Percentiles rank a stretch among this genome's conserved stretches.
These are phyloP conservation scores for Penicillium olsonii DNA, from an alignment of 2,329 filamentous ascomycete species.

Conservation along the genomic window DNA sequence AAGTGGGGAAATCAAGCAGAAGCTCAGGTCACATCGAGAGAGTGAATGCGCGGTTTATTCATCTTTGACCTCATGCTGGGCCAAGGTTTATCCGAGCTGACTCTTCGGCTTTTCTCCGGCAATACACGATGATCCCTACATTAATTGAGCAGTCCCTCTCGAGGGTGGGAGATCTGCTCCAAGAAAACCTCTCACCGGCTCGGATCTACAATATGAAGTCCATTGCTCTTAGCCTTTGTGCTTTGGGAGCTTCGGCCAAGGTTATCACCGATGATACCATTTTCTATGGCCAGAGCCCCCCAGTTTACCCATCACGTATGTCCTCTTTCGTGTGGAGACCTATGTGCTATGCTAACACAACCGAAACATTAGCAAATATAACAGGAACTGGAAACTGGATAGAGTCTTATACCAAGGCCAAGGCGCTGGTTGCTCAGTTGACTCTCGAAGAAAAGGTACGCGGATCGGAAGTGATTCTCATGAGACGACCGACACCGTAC, in stretches of 20 bases:
- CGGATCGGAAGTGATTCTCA: not conserved
- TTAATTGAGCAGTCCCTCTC: not conserved
- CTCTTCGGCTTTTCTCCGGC: not conserved
- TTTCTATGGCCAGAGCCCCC: conserved; percentile 23
- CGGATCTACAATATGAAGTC: not conserved
- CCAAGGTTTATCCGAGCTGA: not conserved
- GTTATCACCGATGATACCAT: conserved; percentile 34
- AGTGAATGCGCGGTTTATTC: not conserved
- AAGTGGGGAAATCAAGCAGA: not conserved
- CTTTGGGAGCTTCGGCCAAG: not conserved
- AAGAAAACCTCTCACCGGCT: no score
- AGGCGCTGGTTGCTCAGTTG: conserved; percentile 17
- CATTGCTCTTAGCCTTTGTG: not conserved
- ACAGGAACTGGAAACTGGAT: conserved; percentile 20
- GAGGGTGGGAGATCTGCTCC: not conserved
- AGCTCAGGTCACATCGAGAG: not conserved
- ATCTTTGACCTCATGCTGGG: not conserved
- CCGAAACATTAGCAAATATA: conserved; percentile 6
- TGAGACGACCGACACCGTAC: not conserved
- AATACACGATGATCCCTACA: not conserved
- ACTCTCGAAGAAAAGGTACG: conserved; percentile 23
- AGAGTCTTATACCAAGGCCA: conserved; percentile 18
- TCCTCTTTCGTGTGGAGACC: not conserved
- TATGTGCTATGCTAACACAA: not conserved
- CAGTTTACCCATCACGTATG: conserved; percentile 24